A percentile compares a stretch with the other conserved stretches of the same genome.
These are phyloP conservation scores for Lepidium aucheri DNA, from an alignment of 345 rosid species.

Conservation along the genomic window DNA sequence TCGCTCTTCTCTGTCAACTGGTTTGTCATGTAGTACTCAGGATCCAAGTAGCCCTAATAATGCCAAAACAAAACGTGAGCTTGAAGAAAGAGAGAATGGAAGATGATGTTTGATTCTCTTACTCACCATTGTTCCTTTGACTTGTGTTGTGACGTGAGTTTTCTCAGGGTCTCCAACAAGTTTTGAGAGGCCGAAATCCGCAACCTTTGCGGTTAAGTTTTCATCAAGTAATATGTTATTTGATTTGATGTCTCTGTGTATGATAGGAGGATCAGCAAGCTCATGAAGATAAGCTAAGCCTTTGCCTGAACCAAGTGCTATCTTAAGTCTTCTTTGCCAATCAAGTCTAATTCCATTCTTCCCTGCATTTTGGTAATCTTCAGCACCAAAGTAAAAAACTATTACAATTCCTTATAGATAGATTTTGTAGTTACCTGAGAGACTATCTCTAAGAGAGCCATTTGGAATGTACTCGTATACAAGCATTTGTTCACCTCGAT, in stretches of 20 bases:
- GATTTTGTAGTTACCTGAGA: constrained; percentile 44
- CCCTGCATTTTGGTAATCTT: constrained; percentile 35
- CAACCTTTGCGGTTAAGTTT: constrained; percentile 72
- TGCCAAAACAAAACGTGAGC: no score
- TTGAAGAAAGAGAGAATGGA: background rate
- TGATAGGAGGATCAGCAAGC: constrained; percentile 90
- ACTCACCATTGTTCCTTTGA: constrained; percentile 95
- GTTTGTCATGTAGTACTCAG: constrained; percentile 92
- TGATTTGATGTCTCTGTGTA: constrained; percentile 90
- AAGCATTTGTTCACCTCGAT: constrained; percentile 63
- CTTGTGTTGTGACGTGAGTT: constrained; percentile 81
- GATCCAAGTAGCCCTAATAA: constrained; percentile 76
- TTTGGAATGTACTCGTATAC: constrained; percentile 68
- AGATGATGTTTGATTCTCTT: background rate
- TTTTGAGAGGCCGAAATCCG: constrained; percentile 92
- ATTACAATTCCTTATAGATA: background rate
- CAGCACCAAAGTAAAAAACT: background rate
- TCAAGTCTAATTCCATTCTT: constrained; percentile 68
- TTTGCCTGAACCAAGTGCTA: constrained; percentile 73
- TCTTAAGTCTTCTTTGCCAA: constrained; percentile 73
- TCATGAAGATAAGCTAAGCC: constrained; percentile 89
- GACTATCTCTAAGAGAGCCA: constrained; percentile 52
- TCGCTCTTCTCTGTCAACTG: constrained; percentile 90
- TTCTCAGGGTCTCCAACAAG: constrained; percentile 49
- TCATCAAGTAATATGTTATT: constrained; percentile 76